Evolutionary conservation across 106 monocot genomes (phyloP), one percentile per base, ranked within the genome.

Genomic region (Cymbidium sinense): DNA sequence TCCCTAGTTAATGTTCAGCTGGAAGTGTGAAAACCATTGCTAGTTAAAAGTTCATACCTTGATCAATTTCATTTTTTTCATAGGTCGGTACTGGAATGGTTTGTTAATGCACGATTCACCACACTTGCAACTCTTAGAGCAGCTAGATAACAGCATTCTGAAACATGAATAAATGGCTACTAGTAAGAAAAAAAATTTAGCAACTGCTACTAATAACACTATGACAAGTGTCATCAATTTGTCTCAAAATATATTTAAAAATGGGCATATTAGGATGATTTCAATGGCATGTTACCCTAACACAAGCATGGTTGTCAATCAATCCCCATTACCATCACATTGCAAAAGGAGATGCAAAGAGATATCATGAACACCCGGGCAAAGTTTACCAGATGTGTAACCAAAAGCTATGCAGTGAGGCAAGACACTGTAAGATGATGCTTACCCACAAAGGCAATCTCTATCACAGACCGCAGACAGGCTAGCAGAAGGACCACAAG

Each of bases 381-480:
- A 11, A 37, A 34, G 1, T 39, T 44, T 27, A 69, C 12, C 21
- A 25, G 5, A 47, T 69, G n/a, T 58, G 30, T 43, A 12, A n/a
- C 25, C 58, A 39, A 10, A 62, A 74, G 8, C 64, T 77, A 70
- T 3, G 62, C 8, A 79, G 37, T 39, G 37, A 39, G 0, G 7
- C 37, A 4, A 39, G 7, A 39, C 37, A 39, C n/a, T n/a, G 36
- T 33, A 77, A 72, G 74, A 15, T 43, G 25, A 76, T 73, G n/a
- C 83, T 93, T 81, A 96, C 96, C 88, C 91, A 73, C 96, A 96
- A 77, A 82, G 93, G 81, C 96, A 96, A 86, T 96, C 91, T 73
- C 82, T 69, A 80, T 78, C 93, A 70, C 96, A 96, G 21, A 77
- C 75, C 50, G 61, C 41, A 43, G 89, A 70, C 39, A 74, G 70